Evolutionary conservation across 768 basidiomycete genomes (phyloP), one percentile per base, ranked within the genome.

Genomic region (Multifurca ochricompacta): DNA sequence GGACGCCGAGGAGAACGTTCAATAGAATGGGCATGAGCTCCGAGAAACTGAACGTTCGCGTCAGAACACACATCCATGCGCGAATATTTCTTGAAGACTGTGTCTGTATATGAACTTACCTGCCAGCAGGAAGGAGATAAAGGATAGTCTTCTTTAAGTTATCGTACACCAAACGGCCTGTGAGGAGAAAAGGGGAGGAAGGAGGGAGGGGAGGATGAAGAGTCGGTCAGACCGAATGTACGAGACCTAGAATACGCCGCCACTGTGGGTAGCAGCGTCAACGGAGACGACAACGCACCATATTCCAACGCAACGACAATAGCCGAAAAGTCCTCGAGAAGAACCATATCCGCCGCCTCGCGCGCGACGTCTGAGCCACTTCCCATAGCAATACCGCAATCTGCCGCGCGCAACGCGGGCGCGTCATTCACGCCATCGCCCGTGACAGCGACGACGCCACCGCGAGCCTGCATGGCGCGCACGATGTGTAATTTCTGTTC

Each of bases 401-500:
- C 76, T 1, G 80, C 79, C 27, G 77, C 77, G 55, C 79, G 80
- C 49, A 82, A 67, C 3, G 80, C 76, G 0, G 80, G 77, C 0
- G 77, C 76, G 60, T 82, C 79, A 57, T 82, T 82, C 0, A 80
- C 79, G 27, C 82, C 83, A 63, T 85, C 83, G 3, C 83, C 83
- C 4, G 82, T 84, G 54, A 83, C 80, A 1, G 78, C 81, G 5
- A 82, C 81, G 1, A 78, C 73, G 58, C 74, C 74, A 2, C 73
- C 76, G 3, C 74, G 67, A 8, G 65, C 66, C 64, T 83, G 79
- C 58, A 82, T 73, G 32, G 75, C 73, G 52, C 79, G 77, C 27
- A 85, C 82, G 57, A 85, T 84, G 43, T 76, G 73, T 1, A 83
- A 67, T 63, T 85, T 85, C 66, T 83, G 81, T 62, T 82, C 78